These are phyloP conservation scores for Sporisorium reilianum DNA, from an alignment of 1,284 basidiomycete genomes.

Conservation along the genomic window DNA sequence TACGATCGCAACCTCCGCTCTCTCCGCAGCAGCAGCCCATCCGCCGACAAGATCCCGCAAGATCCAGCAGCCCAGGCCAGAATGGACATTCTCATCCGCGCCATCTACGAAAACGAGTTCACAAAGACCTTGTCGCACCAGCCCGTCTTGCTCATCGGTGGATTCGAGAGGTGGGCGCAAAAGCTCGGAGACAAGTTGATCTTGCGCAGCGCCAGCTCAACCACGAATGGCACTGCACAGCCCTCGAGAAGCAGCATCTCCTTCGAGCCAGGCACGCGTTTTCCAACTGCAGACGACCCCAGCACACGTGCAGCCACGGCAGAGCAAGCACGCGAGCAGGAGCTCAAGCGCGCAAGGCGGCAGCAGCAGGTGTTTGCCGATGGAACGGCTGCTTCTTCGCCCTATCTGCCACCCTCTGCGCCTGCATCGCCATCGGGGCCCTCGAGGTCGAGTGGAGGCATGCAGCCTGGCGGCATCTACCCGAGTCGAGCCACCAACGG, in stretches of 20 bases:
- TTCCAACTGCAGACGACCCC: conserved; percentile 35
- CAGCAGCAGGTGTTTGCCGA: conserved; percentile 49
- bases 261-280: conserved; percentile 45
- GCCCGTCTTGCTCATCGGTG: conserved; percentile 87
- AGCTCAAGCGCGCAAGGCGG: conserved; percentile 42
- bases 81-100: conserved; percentile 48
- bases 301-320: conserved; percentile 20
- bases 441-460: conserved; percentile 11
- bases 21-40: conserved; percentile 25
- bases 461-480: conserved; percentile 43
- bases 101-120: conserved; percentile 63
- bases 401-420: conserved; percentile 11
- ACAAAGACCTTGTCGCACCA: conserved; percentile 75
- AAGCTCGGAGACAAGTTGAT: conserved; percentile 75
- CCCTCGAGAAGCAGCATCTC: conserved; percentile 34
- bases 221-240: neutral
- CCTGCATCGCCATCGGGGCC: conserved; percentile 20
- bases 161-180: conserved; percentile 83
- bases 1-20: conserved; percentile 76
- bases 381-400: conserved; percentile 9
- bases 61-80: conserved; percentile 42
- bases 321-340: conserved; percentile 36
- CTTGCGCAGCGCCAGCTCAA: conserved; percentile 57
- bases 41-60: conserved; percentile 30
- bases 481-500: conserved; percentile 36